These are phyloP conservation scores for Hibiscus trionum DNA, from an alignment of 345 rosid species.

Conservation along the genomic window DNA sequence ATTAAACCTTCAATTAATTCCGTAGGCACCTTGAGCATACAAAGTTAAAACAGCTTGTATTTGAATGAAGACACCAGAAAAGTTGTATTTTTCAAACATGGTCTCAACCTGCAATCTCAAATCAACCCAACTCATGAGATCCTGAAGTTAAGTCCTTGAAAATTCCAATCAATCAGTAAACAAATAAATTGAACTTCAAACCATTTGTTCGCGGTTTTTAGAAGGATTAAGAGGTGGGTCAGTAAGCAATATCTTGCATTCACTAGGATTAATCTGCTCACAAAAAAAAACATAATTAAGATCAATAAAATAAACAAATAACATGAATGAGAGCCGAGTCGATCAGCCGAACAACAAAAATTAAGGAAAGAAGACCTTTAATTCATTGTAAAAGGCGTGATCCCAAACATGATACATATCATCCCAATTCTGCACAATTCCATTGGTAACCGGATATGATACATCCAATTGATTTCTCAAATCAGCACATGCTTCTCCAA, in stretches of 20 bases:
- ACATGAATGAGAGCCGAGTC: background rate
- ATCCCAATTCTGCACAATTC: slow-evolving; percentile 94
- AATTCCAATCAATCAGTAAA: background rate
- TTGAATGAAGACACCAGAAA: slow-evolving; percentile 92
- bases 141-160: background rate
- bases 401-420: slow-evolving; percentile 98
- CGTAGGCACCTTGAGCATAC: slow-evolving; percentile 63
- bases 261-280: slow-evolving; percentile 69
- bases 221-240: slow-evolving; percentile 96
- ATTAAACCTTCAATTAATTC: background rate
- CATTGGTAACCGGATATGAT: slow-evolving; percentile 95
- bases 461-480: slow-evolving; percentile 84
- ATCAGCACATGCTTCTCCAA: slow-evolving; percentile 79
- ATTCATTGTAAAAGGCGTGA: slow-evolving; percentile 72
- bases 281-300: background rate
- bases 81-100: slow-evolving; percentile 96
- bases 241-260: slow-evolving; percentile 88
- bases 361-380: slow-evolving; percentile 42
- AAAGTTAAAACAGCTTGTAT: slow-evolving; percentile 93
- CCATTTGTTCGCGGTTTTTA: slow-evolving; percentile 88
- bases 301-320: background rate
- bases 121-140: slow-evolving; percentile 3
- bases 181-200: slow-evolving; percentile 18
- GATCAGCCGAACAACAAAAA: background rate
- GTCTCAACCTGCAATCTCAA: slow-evolving; percentile 61